Conservation (phyloP, 1,284 basidiomycete species). For the Cutaneotrichosporon sp. region DNA sequence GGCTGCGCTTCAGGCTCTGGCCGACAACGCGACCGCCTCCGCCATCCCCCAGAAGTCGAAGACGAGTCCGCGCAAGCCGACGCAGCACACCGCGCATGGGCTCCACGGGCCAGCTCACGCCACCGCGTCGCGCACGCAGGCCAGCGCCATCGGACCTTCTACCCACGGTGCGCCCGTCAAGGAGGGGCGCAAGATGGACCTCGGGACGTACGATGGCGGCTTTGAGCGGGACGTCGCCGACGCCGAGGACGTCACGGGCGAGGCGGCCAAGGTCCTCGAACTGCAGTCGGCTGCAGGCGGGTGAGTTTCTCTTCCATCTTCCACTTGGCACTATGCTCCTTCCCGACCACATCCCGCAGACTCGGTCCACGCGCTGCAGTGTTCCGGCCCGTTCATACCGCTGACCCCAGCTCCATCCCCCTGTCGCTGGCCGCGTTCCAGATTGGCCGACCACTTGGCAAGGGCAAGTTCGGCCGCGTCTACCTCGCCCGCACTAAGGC, state of each 20-base stretch:
- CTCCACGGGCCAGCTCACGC: conserved; percentile 30
- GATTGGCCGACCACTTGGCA: conserved; percentile 92
- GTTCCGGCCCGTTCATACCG: no score
- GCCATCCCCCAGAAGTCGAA: neutral
- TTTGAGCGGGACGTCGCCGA: conserved; percentile 72
- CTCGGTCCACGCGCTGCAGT: no score
- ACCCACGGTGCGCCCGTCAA: neutral
- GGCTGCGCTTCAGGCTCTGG: conserved; percentile 46
- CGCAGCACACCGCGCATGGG: conserved; percentile 16
- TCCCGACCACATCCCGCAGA: no score
- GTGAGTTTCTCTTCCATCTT: conserved; percentile 61
- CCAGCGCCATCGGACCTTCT: conserved; percentile 15
- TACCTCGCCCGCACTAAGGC: conserved; percentile 96
- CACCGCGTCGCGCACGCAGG: conserved; percentile 27
- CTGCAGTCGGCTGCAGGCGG: conserved; percentile 63
- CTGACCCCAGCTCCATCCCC: conserved; percentile 54
- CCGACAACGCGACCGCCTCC: conserved; percentile 12
- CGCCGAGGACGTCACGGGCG: conserved; percentile 61
- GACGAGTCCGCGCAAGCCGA: neutral
- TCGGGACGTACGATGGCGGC: conserved; percentile 83
- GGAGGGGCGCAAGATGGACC: conserved; percentile 56
- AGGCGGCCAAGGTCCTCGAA: conserved; percentile 72
- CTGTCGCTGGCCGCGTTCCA: conserved; percentile 76
- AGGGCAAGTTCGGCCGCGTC: conserved; percentile 98
- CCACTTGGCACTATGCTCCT: no score